A percentile compares a stretch with the other conserved stretches of the same genome.
Evolutionary conservation across 768 basidiomycete species (phyloP).

Genomic region (Fistulinella prunicolor): DNA sequence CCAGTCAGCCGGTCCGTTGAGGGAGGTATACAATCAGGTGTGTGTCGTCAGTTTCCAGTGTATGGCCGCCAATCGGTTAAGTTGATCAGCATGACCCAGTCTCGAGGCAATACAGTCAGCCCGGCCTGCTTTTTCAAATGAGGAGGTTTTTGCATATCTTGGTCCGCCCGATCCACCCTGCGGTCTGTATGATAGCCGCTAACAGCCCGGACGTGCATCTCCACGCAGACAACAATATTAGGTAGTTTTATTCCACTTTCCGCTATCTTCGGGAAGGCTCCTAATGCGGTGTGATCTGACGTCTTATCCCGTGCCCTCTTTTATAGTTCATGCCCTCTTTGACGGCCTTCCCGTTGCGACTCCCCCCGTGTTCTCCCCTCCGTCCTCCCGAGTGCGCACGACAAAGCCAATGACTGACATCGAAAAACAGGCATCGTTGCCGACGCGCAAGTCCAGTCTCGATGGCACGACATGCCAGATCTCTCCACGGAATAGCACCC

Average conservation of each 20-base stretch:
- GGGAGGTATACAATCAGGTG: not conserved
- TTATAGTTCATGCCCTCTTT: slow-evolving; percentile 24
- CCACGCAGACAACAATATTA: slow-evolving; percentile 8
- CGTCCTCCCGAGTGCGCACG: slow-evolving; percentile 5
- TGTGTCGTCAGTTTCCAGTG: not conserved
- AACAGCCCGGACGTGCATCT: slow-evolving; percentile 2
- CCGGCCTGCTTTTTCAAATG: slow-evolving; percentile 4
- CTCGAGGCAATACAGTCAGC: slow-evolving; percentile 1
- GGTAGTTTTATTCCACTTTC: slow-evolving; percentile 17
- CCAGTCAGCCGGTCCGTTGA: too few species aligned
- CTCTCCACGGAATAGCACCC: slow-evolving; percentile 24
- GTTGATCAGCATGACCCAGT: not conserved
- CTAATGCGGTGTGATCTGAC: slow-evolving; percentile 25
- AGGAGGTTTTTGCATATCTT: not conserved
- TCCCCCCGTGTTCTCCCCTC: slow-evolving; percentile 14
- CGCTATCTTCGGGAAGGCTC: slow-evolving; percentile 23
- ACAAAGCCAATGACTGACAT: slow-evolving; percentile 26
- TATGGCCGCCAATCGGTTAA: slow-evolving; percentile 1
- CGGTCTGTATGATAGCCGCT: slow-evolving; percentile 13
- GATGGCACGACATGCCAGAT: slow-evolving; percentile 17
- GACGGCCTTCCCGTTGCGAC: slow-evolving; percentile 4
- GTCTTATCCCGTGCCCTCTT: slow-evolving; percentile 13
- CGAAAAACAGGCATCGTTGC: slow-evolving; percentile 27
- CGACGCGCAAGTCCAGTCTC: slow-evolving; percentile 19
- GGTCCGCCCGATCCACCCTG: slow-evolving; percentile 6